These are phyloP conservation scores for Paraglomus brasilianum DNA, from an alignment of 192 early-diverging fungal species.

Conservation along the genomic window DNA sequence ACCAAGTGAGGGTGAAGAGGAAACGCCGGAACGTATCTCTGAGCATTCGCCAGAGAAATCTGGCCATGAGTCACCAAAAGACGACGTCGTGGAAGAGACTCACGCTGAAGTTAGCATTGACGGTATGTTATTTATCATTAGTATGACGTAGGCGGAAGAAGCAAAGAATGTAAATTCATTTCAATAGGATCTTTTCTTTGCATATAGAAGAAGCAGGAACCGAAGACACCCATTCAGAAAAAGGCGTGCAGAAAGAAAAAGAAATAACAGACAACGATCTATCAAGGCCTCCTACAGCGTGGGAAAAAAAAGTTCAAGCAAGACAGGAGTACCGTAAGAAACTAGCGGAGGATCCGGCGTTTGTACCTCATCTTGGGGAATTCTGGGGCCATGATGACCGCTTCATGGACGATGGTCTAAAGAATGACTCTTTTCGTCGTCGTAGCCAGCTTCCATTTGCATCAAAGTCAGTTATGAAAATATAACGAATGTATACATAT, in stretches of 20 bases:
- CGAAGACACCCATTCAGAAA: neutral
- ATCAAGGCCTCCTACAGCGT: constrained; percentile 12
- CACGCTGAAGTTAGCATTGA: neutral
- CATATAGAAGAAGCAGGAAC: neutral
- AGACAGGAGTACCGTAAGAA: constrained; percentile 55
- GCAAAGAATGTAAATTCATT: neutral
- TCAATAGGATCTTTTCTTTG: neutral
- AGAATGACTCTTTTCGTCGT: constrained; percentile 33
- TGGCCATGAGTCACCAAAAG: neutral
- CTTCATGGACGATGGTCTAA: constrained; percentile 50
- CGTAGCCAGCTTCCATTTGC: constrained; percentile 6
- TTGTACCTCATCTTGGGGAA: constrained; percentile 55
- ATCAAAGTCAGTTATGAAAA: constrained; percentile 5
- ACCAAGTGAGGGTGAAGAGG: constrained; percentile 29
- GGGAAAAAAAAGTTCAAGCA: constrained; percentile 38
- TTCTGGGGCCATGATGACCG: constrained; percentile 63
- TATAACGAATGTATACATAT: no score
- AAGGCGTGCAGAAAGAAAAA: neutral
- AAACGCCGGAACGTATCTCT: neutral
- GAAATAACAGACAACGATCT: neutral
- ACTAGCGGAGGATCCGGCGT: constrained; percentile 54
- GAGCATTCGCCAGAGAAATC: neutral
- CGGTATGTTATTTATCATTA: constrained; percentile 3
- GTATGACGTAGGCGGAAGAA: neutral
- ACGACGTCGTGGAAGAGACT: neutral